phyloP scores from a whole-genome alignment of 1,139 yeast species.

The Debaryomyces sp. region DNA sequence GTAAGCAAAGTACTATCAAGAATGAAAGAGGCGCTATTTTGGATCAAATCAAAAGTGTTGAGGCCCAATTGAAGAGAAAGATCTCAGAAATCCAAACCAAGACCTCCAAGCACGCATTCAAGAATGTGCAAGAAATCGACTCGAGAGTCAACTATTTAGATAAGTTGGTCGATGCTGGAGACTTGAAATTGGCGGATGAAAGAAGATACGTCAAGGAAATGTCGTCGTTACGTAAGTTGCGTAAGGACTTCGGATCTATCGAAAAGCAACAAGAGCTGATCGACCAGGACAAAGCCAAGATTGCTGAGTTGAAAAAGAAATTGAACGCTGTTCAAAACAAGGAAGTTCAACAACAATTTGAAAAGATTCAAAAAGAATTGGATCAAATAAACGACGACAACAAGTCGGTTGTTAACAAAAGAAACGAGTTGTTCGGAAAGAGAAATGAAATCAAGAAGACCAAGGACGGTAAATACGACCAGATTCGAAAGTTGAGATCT shows the following conservation, averaged over 20 bases:
- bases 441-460: conserved; percentile 70
- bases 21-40: conserved; percentile 65
- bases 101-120: conserved; percentile 71
- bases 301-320: conserved; percentile 72
- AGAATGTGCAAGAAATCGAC: conserved; percentile 78
- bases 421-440: conserved; percentile 62
- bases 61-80: conserved; percentile 74
- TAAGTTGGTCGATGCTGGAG: conserved; percentile 75
- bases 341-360: conserved; percentile 62
- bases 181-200: conserved; percentile 88
- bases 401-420: conserved; percentile 67
- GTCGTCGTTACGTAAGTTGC: conserved; percentile 77
- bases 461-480: conserved; percentile 68
- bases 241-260: conserved; percentile 75
- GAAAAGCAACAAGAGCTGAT: conserved; percentile 78
- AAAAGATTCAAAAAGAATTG: conserved; percentile 62
- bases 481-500: conserved; percentile 63
- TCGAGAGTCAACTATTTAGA: conserved; percentile 72
- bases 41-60: conserved; percentile 75
- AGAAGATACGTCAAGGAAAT: conserved; percentile 84
- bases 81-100: conserved; percentile 72
- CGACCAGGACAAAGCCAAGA: conserved; percentile 78
- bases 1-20: conserved; percentile 74
- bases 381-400: conserved; percentile 61
- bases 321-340: conserved; percentile 65